These are phyloP conservation scores for Retiboletus flavoniger DNA, from an alignment of 1,284 basidiomycete species.

Conservation along the genomic window DNA sequence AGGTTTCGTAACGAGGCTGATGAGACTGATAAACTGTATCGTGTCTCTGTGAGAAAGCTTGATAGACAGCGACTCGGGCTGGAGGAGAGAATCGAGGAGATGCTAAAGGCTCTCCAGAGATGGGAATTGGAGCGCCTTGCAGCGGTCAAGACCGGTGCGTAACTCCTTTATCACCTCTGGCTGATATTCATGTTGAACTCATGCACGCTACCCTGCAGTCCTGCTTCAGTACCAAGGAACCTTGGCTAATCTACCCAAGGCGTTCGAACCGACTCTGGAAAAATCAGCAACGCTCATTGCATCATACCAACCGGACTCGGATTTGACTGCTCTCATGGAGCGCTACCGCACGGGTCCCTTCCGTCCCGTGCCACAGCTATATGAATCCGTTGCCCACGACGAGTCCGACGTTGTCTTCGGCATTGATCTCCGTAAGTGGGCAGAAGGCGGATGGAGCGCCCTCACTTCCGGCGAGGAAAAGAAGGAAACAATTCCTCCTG, in stretches of 20 bases:
- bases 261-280: conserved; percentile 62
- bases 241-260: conserved; percentile 65
- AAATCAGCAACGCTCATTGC: conserved; percentile 73
- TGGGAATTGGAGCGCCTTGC: conserved; percentile 84
- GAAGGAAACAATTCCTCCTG: conserved; percentile 69
- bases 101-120: conserved; percentile 73
- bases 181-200: neutral
- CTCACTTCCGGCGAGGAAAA: conserved; percentile 52
- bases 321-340: conserved; percentile 81
- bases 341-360: conserved; percentile 89
- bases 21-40: conserved; percentile 74
- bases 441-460: conserved; percentile 67
- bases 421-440: conserved; percentile 84
- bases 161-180: conserved; percentile 14
- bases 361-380: conserved; percentile 78
- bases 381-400: conserved; percentile 79
- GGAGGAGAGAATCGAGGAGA: conserved; percentile 83
- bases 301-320: conserved; percentile 82
- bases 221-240: conserved; percentile 83
- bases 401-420: conserved; percentile 85
- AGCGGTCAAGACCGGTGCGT: conserved; percentile 76
- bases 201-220: conserved; percentile 42
- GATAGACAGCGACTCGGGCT: conserved; percentile 79
- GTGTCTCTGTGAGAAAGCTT: conserved; percentile 70
- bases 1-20: conserved; percentile 75